A percentile compares a stretch with the other conserved stretches of the same genome.
Evolutionary conservation across 2,329 filamentous ascomycete genomes (phyloP).

Genomic region (Pseudocercospora vitis): DNA sequence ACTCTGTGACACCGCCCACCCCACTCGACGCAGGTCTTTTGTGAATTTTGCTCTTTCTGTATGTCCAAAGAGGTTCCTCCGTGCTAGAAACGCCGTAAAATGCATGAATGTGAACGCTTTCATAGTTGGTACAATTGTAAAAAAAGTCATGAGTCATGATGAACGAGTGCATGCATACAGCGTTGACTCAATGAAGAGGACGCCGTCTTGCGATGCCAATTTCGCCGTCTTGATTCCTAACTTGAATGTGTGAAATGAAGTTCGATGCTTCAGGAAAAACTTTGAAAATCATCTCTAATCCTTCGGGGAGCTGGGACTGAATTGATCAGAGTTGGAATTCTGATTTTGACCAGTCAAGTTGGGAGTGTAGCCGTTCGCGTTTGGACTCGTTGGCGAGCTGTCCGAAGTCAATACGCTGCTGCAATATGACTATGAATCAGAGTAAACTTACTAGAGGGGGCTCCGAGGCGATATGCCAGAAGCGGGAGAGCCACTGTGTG

Average conservation of each 20-base stretch:
- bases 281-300: not conserved
- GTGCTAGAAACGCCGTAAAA: conserved; percentile 20
- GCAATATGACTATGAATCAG: not conserved
- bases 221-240: not conserved
- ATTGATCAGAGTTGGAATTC: conserved; percentile 48
- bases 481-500: no score
- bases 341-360: conserved; percentile 51
- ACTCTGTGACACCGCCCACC: conserved; percentile 11
- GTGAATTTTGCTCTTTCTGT: conserved; percentile 21
- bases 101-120: conserved; percentile 25
- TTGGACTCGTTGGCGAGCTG: not conserved
- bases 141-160: conserved; percentile 10
- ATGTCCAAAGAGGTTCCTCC: conserved; percentile 22
- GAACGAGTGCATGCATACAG: not conserved
- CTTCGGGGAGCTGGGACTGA: conserved; percentile 30
- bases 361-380: conserved; percentile 47
- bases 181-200: conserved; percentile 41
- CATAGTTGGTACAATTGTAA: conserved; percentile 25
- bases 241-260: conserved; percentile 14
- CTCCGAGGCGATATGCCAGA: conserved; percentile 40
- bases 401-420: not conserved
- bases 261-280: not conserved
- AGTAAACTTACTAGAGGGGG: conserved; percentile 42
- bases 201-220: conserved; percentile 20
- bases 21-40: conserved; percentile 7